Conservation (phyloP, 129 eudicot genomes). For the Silybum marianum region DNA sequence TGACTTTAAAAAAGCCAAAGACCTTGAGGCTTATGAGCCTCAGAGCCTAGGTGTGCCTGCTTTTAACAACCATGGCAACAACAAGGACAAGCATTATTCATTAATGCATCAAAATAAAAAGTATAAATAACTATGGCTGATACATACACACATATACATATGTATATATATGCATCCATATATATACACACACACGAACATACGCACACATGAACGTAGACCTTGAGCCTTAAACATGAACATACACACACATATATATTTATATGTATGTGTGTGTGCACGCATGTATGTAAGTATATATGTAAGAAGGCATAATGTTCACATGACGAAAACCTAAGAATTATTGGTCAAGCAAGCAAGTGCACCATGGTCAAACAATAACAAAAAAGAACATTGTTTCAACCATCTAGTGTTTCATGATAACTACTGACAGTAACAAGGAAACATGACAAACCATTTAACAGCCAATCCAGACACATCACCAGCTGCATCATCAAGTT, state of each 20-base stretch:
- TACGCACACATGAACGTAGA: not conserved
- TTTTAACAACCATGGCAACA: not conserved
- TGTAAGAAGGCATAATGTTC: slow-evolving; percentile 16
- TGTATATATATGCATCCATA: not conserved
- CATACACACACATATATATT: not conserved
- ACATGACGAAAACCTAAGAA: not conserved
- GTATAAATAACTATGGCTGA: not conserved
- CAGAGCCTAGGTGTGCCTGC: too few species aligned
- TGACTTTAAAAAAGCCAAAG: too few species aligned
- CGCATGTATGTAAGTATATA: not conserved
- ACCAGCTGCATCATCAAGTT: slow-evolving; percentile 98
- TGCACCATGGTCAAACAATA: not conserved
- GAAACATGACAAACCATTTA: slow-evolving; percentile 63
- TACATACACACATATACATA: not conserved
- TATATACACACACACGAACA: not conserved
- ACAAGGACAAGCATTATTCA: not conserved
- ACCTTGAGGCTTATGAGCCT: too few species aligned
- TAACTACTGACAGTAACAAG: not conserved
- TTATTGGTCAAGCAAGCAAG: slow-evolving; percentile 18
- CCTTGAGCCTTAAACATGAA: too few species aligned
- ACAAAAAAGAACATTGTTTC: not conserved
- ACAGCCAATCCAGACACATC: slow-evolving; percentile 98
- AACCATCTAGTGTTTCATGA: slow-evolving; percentile 3
- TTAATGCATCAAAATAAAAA: not conserved
- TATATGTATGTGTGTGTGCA: not conserved